Base-by-base conservation (phyloP, 768 basidiomycete species). In the Agrocybe pediades region DNA sequence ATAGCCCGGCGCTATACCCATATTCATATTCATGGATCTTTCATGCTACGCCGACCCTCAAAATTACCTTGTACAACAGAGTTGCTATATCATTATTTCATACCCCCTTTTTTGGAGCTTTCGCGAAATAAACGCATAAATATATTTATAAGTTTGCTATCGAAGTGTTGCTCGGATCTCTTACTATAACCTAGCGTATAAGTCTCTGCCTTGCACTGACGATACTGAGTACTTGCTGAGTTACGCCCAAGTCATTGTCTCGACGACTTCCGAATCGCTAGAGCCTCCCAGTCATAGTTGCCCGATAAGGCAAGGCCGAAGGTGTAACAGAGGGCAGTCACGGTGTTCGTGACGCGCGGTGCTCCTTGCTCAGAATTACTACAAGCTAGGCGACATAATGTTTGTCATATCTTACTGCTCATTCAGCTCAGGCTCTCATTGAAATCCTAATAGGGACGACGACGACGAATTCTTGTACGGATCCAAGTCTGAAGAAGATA, bases 391-490 rank as follows among this genome's bases (percentile, higher is more conserved):
- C 17, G 24, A 8, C 27, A 23, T 19, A 42, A 52, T 17, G 29
- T 52, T 56, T 45, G 47, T 36, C 25, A 51, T 52, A 19, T 17
- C 25, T 24, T 43, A 9, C 24, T 19, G 26, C 13, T 44, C 20
- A 21, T 39, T 23, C 41, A 43, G 8, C 16, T 19, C 25, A 16
- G 15, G 3, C 23, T 26, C 26, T 43, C 13, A 23, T 33, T 48
- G 39, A 41, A 23, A 44, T 26, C 8, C 19, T n/a, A 17, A 44
- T 59, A 85, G 83, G 82, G 87, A 90, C 66, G 88, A 90, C 72
- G 89, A 92, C 64, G 88, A 91, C 69, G 87, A 88, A 21, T 90
- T 87, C 66, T 71, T 90, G 57, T 91, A 90, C 61, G 89, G 89
- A 53, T 79, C 80, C 54, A 73, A 82, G 40, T 59, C 72, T 8